These are phyloP conservation scores for Kokia cookei DNA, from an alignment of 441 rosid genomes.

Conservation along the genomic window DNA sequence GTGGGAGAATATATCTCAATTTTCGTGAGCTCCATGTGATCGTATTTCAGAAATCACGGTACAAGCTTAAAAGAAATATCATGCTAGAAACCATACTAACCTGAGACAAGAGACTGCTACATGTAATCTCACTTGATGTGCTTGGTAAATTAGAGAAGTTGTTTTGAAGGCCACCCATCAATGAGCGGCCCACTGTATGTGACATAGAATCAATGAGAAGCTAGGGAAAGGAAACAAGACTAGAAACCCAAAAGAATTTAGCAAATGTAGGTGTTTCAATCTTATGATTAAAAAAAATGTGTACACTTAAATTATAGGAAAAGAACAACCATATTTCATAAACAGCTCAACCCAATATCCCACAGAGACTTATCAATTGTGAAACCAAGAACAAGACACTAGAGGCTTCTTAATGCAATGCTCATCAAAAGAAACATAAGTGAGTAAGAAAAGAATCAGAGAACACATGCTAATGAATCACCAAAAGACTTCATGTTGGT, in stretches of 20 bases:
- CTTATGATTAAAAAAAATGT: background rate
- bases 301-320: background rate
- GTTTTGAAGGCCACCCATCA: conserved; percentile 47
- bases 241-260: background rate
- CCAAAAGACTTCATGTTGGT: background rate
- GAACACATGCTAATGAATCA: background rate
- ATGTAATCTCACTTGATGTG: conserved; percentile 27
- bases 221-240: background rate
- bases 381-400: background rate
- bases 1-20: background rate
- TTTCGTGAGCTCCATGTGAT: background rate
- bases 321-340: background rate
- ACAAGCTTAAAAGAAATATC: background rate
- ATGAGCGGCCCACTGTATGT: conserved; percentile 33
- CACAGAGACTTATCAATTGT: background rate
- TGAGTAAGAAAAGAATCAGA: background rate
- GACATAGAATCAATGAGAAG: background rate
- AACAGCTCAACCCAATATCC: background rate
- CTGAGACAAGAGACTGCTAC: conserved; percentile 39
- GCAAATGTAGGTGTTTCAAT: background rate
- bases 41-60: background rate
- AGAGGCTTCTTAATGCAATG: background rate
- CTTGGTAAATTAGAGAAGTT: conserved; percentile 27
- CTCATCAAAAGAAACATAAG: background rate
- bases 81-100: conserved; percentile 20